A percentile compares a stretch with the other conserved stretches of the same genome.
Conservation (phyloP, 1,284 basidiomycete species). For the Gymnopus androsaceus region DNA sequence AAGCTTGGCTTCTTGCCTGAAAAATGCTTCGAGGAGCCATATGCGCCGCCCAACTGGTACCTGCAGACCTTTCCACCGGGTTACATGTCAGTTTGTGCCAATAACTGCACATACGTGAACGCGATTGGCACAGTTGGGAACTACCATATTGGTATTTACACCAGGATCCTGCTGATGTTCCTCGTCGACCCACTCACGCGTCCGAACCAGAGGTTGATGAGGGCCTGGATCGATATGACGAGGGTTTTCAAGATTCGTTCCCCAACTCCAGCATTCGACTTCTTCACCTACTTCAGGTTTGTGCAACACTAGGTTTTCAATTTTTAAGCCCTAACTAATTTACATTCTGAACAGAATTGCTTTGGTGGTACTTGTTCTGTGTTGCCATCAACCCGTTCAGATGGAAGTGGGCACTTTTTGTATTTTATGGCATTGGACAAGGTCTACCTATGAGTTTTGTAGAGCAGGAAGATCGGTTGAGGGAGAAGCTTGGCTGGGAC, state of each 20-base stretch:
- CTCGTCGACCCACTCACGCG: constrained; percentile 55
- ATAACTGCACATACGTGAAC: constrained; percentile 59
- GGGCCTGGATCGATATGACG: constrained; percentile 64
- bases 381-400: constrained; percentile 21
- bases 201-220: constrained; percentile 57
- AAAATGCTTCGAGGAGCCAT: constrained; percentile 63
- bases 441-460: constrained; percentile 16
- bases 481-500: constrained; percentile 6
- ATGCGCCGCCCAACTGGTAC: constrained; percentile 60
- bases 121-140: constrained; percentile 43
- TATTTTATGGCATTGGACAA: constrained; percentile 19
- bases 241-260: constrained; percentile 51
- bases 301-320: too few relatives aligned
- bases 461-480: constrained; percentile 14
- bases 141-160: constrained; percentile 37
- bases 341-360: constrained; percentile 59
- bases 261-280: constrained; percentile 41
- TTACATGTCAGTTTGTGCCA: constrained; percentile 59
- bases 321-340: too few relatives aligned
- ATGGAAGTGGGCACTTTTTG: constrained; percentile 22
- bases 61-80: constrained; percentile 65
- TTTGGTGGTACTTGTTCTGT: constrained; percentile 21
- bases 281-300: constrained; percentile 73
- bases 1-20: constrained; percentile 55
- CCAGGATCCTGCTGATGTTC: constrained; percentile 58